Conservation (phyloP, 768 basidiomycete genomes). For the Xerocomellus dryophilus region DNA sequence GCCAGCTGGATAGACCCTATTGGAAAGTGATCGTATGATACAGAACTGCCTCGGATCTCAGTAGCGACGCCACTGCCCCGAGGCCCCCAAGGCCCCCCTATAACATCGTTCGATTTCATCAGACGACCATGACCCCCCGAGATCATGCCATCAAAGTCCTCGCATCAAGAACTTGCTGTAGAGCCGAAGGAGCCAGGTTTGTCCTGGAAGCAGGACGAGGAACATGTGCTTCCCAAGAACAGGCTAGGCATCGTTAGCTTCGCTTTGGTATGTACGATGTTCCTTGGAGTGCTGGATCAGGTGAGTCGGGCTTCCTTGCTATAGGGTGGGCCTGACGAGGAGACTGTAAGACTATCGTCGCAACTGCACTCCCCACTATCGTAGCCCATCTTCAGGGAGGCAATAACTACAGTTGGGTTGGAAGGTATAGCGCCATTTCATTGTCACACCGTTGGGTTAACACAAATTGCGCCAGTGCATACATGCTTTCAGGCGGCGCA, state of each 20-base stretch:
- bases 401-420: constrained; percentile 67
- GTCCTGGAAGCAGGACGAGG: constrained; percentile 51
- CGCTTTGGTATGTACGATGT: constrained; percentile 27
- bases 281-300: constrained; percentile 52
- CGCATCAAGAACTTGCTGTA: background rate
- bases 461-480: constrained; percentile 46
- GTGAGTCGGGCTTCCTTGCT: constrained; percentile 26
- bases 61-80: background rate
- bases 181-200: constrained; percentile 33
- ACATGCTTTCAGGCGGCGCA: constrained; percentile 64
- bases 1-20: background rate
- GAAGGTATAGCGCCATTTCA: constrained; percentile 43
- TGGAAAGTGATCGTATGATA: too few species aligned
- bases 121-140: background rate
- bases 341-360: constrained; percentile 51
- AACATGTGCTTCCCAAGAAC: constrained; percentile 45
- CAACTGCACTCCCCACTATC: constrained; percentile 71
- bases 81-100: background rate
- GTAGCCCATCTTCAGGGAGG: constrained; percentile 61
- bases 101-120: background rate
- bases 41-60: background rate
- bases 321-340: background rate
- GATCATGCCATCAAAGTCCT: background rate
- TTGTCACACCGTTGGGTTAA: background rate
- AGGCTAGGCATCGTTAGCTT: constrained; percentile 22